Evolutionary conservation across 2,329 filamentous ascomycete species (phyloP).

Genomic region (Iodosphaeria phyllophila): DNA sequence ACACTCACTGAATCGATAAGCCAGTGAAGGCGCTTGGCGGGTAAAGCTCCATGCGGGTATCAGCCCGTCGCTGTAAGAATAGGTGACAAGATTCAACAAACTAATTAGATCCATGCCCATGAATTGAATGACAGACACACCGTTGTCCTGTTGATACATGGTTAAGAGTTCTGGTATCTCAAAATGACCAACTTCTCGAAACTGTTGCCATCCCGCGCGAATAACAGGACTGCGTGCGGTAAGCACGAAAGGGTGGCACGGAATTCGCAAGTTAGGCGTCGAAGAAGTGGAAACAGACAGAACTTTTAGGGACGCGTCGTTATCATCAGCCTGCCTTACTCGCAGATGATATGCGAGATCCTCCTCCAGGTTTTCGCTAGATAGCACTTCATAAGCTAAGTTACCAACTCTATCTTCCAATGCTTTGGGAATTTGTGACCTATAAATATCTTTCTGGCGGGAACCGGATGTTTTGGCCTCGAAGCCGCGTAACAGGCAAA

Average conservation of each 20-base stretch:
- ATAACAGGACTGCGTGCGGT: slow-evolving; percentile 54
- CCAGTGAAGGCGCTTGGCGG: slow-evolving; percentile 42
- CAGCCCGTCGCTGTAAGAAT: slow-evolving; percentile 60
- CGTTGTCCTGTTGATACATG: slow-evolving; percentile 31
- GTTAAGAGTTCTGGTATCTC: slow-evolving; percentile 40
- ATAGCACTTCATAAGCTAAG: slow-evolving; percentile 33
- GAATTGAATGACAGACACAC: slow-evolving; percentile 42
- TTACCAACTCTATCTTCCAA: slow-evolving; percentile 34
- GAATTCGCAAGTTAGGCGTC: slow-evolving; percentile 51
- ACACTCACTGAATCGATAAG: slow-evolving; percentile 56
- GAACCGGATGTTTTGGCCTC: slow-evolving; percentile 19
- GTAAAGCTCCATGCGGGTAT: slow-evolving; percentile 79
- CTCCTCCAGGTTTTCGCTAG: slow-evolving; percentile 44
- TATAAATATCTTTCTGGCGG: slow-evolving; percentile 20
- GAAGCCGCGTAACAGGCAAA: slow-evolving; percentile 51
- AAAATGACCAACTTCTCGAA: slow-evolving; percentile 32
- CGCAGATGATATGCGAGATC: slow-evolving; percentile 36
- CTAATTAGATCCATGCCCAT: slow-evolving; percentile 57
- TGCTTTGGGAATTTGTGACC: slow-evolving; percentile 19
- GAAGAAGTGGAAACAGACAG: slow-evolving; percentile 40
- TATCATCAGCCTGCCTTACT: too few relatives aligned
- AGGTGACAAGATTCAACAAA: slow-evolving; percentile 62
- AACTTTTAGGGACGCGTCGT: too few relatives aligned
- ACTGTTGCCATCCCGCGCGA: slow-evolving; percentile 38
- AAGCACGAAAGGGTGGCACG: slow-evolving; percentile 68